Percentiles rank a stretch among this genome's conserved stretches.
Evolutionary conservation across 1,284 basidiomycete genomes (phyloP).

Genomic region (Fomes fomentarius): DNA sequence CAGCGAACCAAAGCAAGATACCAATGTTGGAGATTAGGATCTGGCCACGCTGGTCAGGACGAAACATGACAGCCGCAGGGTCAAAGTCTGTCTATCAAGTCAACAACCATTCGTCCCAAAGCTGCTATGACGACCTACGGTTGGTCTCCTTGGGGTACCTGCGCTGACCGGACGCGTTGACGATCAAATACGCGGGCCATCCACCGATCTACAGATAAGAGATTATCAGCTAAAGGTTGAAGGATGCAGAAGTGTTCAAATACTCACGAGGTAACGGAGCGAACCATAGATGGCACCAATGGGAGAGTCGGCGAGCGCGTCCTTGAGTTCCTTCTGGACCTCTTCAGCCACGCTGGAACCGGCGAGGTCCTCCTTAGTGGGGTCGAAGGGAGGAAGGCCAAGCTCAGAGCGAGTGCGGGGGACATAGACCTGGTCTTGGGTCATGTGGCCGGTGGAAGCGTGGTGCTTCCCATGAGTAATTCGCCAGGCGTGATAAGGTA

Average conservation of each 20-base stretch:
- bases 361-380: constrained; percentile 67
- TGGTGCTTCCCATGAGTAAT: constrained; percentile 98
- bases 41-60: constrained; percentile 80
- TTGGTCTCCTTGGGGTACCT: constrained; percentile 85
- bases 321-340: constrained; percentile 80
- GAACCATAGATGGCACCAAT: constrained; percentile 74
- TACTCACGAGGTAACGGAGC: constrained; percentile 71
- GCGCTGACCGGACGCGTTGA: constrained; percentile 88
- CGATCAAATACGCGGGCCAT: constrained; percentile 87
- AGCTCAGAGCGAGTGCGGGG: constrained; percentile 84
- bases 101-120: constrained; percentile 7
- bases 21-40: constrained; percentile 89
- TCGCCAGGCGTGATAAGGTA: constrained; percentile 98
- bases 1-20: constrained; percentile 72
- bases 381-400: constrained; percentile 66
- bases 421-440: constrained; percentile 96
- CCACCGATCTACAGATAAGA: constrained; percentile 62
- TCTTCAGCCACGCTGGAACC: constrained; percentile 74
- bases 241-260: constrained; percentile 26
- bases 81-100: constrained; percentile 67
- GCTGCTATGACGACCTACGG: constrained; percentile 56
- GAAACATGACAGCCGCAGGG: constrained; percentile 84
- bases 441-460: constrained; percentile 93
- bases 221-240: not conserved
- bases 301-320: constrained; percentile 93